A percentile compares a stretch with the other conserved stretches of the same genome.
Conservation (phyloP, 2,329 filamentous ascomycete species). For the Pestalotiopsis fici region DNA sequence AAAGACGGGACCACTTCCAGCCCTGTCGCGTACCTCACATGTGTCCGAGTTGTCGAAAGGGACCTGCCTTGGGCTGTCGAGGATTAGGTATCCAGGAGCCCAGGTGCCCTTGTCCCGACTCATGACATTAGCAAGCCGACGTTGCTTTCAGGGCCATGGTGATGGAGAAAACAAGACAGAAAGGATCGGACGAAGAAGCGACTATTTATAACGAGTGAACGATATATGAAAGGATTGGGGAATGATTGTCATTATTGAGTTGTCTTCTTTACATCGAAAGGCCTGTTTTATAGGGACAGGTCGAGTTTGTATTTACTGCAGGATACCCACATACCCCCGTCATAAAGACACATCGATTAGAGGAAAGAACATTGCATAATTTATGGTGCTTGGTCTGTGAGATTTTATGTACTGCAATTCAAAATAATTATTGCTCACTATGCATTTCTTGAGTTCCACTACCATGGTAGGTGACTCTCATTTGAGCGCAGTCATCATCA, state of each 20-base stretch:
- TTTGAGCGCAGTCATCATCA: too few species aligned
- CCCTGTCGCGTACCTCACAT: slow-evolving; percentile 4
- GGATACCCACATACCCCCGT: slow-evolving; percentile 8
- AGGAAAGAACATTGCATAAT: not conserved
- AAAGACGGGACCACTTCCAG: slow-evolving; percentile 27
- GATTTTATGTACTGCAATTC: too few species aligned
- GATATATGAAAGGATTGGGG: slow-evolving; percentile 3
- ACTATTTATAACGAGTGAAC: slow-evolving; percentile 3
- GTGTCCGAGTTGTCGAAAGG: slow-evolving; percentile 26
- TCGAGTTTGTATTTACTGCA: slow-evolving; percentile 3
- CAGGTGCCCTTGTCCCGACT: not conserved
- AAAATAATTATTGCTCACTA: too few species aligned
- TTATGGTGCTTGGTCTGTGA: too few species aligned
- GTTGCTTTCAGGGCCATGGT: not conserved
- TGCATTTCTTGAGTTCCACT: too few species aligned
- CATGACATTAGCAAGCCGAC: not conserved
- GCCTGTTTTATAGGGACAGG: not conserved
- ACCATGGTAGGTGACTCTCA: too few species aligned
- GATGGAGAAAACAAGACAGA: not conserved
- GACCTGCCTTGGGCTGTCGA: slow-evolving; percentile 32
- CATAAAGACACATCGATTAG: not conserved
- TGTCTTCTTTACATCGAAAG: not conserved
- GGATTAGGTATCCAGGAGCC: slow-evolving; percentile 15
- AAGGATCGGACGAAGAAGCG: not conserved
- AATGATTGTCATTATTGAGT: not conserved